Evolutionary conservation across 164 flowering plant species (phyloP), one percentile per base, ranked within the genome.

Genomic region (Dillenia suffruticosa): DNA sequence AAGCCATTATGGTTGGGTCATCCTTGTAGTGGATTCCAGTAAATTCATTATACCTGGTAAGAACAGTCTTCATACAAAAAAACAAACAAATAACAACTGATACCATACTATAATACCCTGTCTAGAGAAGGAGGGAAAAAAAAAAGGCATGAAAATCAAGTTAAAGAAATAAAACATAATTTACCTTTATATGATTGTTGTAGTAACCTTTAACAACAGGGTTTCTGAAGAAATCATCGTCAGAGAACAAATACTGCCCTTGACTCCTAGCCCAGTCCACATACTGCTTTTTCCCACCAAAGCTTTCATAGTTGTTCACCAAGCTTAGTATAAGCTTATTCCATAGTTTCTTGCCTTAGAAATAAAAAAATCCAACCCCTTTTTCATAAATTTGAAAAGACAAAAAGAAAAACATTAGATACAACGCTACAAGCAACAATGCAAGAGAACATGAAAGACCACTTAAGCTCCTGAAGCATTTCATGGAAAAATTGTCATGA

Each of bases 1-100:
- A 92, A 0, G 98, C 90, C 92, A 89, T 88, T 44, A 88, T 90
- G 54, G 92, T 80, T 62, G 96, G 85, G 58, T 92, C 96, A 78
- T 92, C 88, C 71, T 86, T 90, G 78, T 92, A 90, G 49, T 76
- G 74, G 24, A 85, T 68, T 46, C 91, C 83, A 58, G 83, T 84
- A 8, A 82, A 63, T 57, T 70, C 79, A 74, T 92, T 92, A 11
- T 66, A 64, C 69, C 98, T 81, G 67, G 79, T 78, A 9, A 92
- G 76, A 61, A 89, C 82, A 62, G 85, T 75, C 95, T 92, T 54
- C 49, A 63, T 43, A 70, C 47, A 9, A 22, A 63, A 46, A 9
- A 8, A 7, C 58, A 22, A 24, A 12, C 48, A 6, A 12, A 9
- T 19, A 12, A 55, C 7, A 32, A 32, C 6, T 32, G 40, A 4